phyloP scores from a whole-genome alignment of 495 filamentous ascomycete genomes.

The Parachaetomium inaequale region DNA sequence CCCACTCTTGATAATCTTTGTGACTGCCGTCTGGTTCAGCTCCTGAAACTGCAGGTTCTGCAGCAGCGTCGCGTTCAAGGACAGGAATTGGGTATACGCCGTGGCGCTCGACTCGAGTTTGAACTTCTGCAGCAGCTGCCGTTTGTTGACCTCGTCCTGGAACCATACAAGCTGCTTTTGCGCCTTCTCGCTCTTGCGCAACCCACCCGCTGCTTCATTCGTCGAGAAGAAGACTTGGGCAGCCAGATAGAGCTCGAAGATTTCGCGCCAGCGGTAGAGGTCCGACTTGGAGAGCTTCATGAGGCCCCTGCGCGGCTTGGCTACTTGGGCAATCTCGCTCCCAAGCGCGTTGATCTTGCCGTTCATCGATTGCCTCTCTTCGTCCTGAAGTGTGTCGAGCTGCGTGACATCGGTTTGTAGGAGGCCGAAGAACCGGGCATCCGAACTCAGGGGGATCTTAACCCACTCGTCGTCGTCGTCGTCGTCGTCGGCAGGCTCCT shows the following conservation, averaged over 20 bases:
- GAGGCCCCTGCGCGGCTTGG: conserved; percentile 46
- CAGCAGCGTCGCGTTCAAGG: conserved; percentile 61
- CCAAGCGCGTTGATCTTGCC: conserved; percentile 54
- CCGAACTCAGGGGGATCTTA: conserved; percentile 63
- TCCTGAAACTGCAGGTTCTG: conserved; percentile 68
- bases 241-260: conserved; percentile 68
- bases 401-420: conserved; percentile 58
- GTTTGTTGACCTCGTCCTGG: conserved; percentile 50
- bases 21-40: conserved; percentile 64
- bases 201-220: conserved; percentile 55
- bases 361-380: conserved; percentile 54
- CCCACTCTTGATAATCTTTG: conserved; percentile 75
- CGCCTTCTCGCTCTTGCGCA: conserved; percentile 51
- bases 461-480: conserved; percentile 37
- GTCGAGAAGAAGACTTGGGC: conserved; percentile 71
- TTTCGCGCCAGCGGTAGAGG: conserved; percentile 65
- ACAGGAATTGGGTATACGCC: conserved; percentile 59
- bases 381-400: conserved; percentile 56
- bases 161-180: conserved; percentile 57
- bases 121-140: conserved; percentile 52
- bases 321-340: conserved; percentile 52
- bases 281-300: conserved; percentile 56
- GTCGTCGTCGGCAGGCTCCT: conserved; percentile 3
- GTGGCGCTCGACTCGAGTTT: conserved; percentile 53
- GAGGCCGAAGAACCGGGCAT: conserved; percentile 64